Base-by-base conservation (phyloP, 441 rosid species). In the Croton setiger region DNA sequence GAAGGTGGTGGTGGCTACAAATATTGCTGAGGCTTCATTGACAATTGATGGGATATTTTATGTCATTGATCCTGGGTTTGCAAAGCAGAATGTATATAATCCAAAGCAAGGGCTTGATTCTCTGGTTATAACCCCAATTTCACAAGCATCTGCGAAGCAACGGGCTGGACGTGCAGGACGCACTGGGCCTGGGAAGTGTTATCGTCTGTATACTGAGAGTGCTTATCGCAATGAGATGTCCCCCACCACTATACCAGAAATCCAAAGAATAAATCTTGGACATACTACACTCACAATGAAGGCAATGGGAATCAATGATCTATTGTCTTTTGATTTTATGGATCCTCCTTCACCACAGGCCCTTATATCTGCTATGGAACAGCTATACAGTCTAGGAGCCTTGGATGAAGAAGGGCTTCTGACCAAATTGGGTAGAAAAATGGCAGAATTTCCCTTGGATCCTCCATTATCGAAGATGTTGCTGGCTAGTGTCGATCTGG, bases 101-200 rank as follows among this genome's bases (percentile, higher is more conserved):
- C 95, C 95, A 2, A 90, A 90, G 86, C 95, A 80, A 80, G 96
- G 92, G 63, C 81, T 90, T 68, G 95, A 90, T 78, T 90, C 95
- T 13, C 83, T 90, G 11, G 90, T 87, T 65, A 86, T 92, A 35
- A 86, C 96, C 37, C 92, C 95, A 20, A 90, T 92, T 74, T 90
- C 91, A 31, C 93, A 92, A 80, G 96, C 95, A 66, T 92, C 95
- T 0, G 98, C 96, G 0, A 87, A 92, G 82, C 98, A 90, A 71
- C 83, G 91, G 58, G 98, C 98, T 78, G 85, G 91, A 21, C 87
- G 87, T 69, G 88, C 89, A 7, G 96, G 98, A 51, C 95, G 93
- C 72, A 92, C 98, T n/a, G 96, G 98, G 4, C 91, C 93, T 18
- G 96, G 98, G 20, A 92, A 92, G 79, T 92, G 98, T 74, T 92